phyloP scores from a whole-genome alignment of 176 grass and related monocot genomes.

The Calamus simplicifolius region DNA sequence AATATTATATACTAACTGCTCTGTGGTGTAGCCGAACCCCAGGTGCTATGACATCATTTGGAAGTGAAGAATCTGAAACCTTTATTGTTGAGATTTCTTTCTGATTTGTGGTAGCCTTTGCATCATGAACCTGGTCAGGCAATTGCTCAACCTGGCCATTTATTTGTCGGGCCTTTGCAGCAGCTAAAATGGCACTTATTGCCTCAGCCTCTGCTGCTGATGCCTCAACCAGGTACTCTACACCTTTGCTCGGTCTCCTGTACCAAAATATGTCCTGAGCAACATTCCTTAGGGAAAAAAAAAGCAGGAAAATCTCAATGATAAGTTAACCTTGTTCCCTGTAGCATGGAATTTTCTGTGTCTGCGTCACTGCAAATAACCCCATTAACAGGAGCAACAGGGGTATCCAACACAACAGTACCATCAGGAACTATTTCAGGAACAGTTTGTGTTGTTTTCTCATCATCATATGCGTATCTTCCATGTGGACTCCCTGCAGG shows the following conservation, averaged over 20 bases:
- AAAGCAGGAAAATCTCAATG: background rate
- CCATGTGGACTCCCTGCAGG: slow-evolving; percentile 47
- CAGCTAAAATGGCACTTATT: slow-evolving; percentile 44
- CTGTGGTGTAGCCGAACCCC: slow-evolving; percentile 50
- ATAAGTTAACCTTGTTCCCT: slow-evolving; percentile 73
- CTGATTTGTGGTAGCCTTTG: slow-evolving; percentile 15
- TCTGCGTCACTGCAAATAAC: slow-evolving; percentile 79
- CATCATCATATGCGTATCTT: slow-evolving; percentile 52
- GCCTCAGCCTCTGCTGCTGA: slow-evolving; percentile 54
- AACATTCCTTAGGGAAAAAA: too few species aligned
- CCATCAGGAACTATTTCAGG: slow-evolving; percentile 52
- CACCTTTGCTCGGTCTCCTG: slow-evolving; percentile 40
- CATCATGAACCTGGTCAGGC: slow-evolving; percentile 19
- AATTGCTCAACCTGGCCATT: slow-evolving; percentile 20
- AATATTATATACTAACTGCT: slow-evolving; percentile 22
- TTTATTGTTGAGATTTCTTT: slow-evolving; percentile 21
- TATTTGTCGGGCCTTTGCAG: slow-evolving; percentile 40
- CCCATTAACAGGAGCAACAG: slow-evolving; percentile 86
- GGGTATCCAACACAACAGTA: slow-evolving; percentile 79
- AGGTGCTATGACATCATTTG: slow-evolving; percentile 14
- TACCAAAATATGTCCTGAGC: slow-evolving; percentile 6
- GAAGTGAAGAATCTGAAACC: slow-evolving; percentile 21
- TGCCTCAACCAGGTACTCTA: slow-evolving; percentile 45
- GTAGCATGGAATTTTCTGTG: slow-evolving; percentile 77
- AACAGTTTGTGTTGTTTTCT: slow-evolving; percentile 50